Evolutionary conservation across 192 early-diverging fungal species (phyloP).

Genomic region (Entomortierella parvispora): DNA sequence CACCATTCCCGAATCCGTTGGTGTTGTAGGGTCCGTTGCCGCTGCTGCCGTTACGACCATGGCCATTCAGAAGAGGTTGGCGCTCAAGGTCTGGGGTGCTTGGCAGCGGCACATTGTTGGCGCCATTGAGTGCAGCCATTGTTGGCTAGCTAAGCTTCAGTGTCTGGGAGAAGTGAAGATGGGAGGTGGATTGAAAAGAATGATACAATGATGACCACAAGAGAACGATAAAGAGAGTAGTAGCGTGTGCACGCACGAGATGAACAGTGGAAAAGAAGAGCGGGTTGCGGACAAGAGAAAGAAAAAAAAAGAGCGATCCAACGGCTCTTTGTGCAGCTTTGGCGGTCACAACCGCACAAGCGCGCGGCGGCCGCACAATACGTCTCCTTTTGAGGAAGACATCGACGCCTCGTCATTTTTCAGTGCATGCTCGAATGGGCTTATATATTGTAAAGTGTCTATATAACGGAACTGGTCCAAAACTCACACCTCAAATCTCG

Average conservation of each 20-base stretch:
- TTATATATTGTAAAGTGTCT: background rate
- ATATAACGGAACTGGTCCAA: background rate
- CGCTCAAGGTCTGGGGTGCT: conserved; percentile 39
- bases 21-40: conserved; percentile 2
- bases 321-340: background rate
- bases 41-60: background rate
- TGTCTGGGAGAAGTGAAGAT: background rate
- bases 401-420: background rate
- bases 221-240: too few relatives aligned
- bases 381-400: conserved; percentile 14
- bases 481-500: conserved; percentile 28
- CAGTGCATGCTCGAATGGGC: background rate
- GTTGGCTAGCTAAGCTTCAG: background rate
- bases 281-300: background rate
- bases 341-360: conserved; percentile 1
- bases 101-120: conserved; percentile 13
- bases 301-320: background rate
- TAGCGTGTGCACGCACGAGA: too few relatives aligned
- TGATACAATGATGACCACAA: too few relatives aligned
- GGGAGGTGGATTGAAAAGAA: background rate
- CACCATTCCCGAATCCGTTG: background rate
- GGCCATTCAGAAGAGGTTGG: conserved; percentile 22
- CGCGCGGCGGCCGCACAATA: too few relatives aligned
- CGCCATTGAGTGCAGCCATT: background rate
- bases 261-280: background rate